phyloP scores from a whole-genome alignment of 2,329 filamentous ascomycete genomes.

The Colletotrichum trifolii region DNA sequence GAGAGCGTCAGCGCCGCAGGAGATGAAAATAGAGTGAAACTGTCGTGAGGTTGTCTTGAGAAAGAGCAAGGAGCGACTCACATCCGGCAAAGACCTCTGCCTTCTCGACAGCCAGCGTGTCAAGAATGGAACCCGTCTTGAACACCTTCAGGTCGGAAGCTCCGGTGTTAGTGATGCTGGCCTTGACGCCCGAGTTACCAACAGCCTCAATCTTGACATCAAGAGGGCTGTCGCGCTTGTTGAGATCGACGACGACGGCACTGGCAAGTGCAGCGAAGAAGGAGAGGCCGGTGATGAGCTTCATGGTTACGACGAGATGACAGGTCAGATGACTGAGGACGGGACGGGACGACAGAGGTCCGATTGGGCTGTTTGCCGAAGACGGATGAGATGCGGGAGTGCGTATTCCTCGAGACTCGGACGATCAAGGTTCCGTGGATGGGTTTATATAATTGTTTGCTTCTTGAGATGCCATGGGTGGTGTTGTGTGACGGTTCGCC shows the following conservation, averaged over 20 bases:
- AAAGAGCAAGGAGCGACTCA: conserved; percentile 44
- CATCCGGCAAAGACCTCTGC: conserved; percentile 59
- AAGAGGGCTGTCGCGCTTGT: conserved; percentile 54
- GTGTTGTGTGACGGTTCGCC: background rate
- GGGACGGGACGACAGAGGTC: background rate
- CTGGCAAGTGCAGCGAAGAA: conserved; percentile 50
- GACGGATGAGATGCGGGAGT: conserved; percentile 16
- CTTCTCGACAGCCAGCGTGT: conserved; percentile 64
- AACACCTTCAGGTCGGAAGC: conserved; percentile 60
- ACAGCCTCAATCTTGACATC: conserved; percentile 58
- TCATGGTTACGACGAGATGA: conserved; percentile 46
- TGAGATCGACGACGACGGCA: conserved; percentile 47
- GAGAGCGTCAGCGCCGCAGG: conserved; percentile 14
- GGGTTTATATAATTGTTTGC: conserved; percentile 16
- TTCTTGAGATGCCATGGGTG: conserved; percentile 2
- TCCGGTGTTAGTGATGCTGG: conserved; percentile 64
- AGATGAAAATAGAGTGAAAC: background rate
- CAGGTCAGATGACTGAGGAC: background rate
- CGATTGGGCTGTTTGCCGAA: conserved; percentile 6
- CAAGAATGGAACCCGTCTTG: conserved; percentile 65
- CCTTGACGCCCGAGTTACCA: conserved; percentile 65
- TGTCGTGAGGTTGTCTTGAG: background rate
- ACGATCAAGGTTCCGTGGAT: conserved; percentile 12
- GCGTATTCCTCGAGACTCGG: background rate
- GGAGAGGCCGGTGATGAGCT: conserved; percentile 49